Base-by-base conservation (phyloP, 257 asterid species). In the Ilex asprella region DNA sequence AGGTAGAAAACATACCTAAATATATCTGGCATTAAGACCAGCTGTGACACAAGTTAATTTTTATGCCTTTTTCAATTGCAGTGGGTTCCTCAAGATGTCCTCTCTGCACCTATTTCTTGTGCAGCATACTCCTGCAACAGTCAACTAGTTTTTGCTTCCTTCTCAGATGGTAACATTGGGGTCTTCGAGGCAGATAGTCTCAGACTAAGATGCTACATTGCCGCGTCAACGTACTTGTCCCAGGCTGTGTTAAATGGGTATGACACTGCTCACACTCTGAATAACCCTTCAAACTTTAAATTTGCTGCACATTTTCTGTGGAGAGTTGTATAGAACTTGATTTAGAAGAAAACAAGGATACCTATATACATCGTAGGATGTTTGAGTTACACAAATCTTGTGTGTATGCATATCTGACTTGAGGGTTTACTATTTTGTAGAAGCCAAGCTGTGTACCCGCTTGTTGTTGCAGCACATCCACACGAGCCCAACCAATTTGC, bases 81-180 rank as follows among this genome's bases (percentile, higher is more conserved):
- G 99, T 93, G 99, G 99, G 74, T 93, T 63, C 96, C 99, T 5
- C 97, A 93, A 77, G 97, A 87, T 31, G 70, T 77, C 63, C 96
- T 93, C 54, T 81, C 97, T 3, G 94, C 99, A 6, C 92, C 97
- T 31, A 87, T 93, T 72, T 81, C 97, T 12, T 93, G 84, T 55
- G 99, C 99, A 5, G 73, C 86, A 1, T 93, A 87, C 80, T 87
- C 99, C 21, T 89, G 99, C 85, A 93, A 93, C 73, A 89, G 99
- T 71, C 87, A 76, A 71, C 82, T 93, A 35, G 86, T 93, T 56
- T 87, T 68, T 74, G 96, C 99, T 67, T 85, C 97, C 56, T 93
- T 89, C 66, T 65, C 82, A 56, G 96, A 93, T 57, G 99, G 99
- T 27, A 87, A 80, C 50, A 43, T 87, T 53, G 99, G 99, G 62